Percentiles rank a stretch among this genome's conserved stretches.
Evolutionary conservation across 1,139 yeast genomes (phyloP).

Genomic region (Lodderomyces theae): DNA sequence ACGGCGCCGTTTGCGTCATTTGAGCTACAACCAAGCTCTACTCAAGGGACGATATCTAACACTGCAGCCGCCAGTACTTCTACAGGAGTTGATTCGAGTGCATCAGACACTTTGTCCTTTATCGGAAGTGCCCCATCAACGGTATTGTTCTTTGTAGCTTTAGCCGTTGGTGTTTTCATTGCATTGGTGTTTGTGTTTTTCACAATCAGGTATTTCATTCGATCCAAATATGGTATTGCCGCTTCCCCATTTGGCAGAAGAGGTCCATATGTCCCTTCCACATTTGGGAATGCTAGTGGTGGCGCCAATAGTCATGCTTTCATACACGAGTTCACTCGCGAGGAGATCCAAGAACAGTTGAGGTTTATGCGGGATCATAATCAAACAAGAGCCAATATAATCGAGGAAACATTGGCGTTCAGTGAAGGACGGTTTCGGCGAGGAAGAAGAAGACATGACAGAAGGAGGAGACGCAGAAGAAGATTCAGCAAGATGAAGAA

Average conservation of each 20-base stretch:
- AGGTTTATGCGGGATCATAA: constrained; percentile 34
- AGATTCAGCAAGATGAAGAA: constrained; percentile 49
- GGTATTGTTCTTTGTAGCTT: constrained; percentile 58
- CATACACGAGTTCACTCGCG: constrained; percentile 12
- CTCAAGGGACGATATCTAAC: neutral
- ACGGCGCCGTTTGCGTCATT: neutral
- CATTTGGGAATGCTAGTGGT: neutral
- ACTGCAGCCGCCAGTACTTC: neutral
- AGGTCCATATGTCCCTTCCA: constrained; percentile 11
- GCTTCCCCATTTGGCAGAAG: constrained; percentile 31
- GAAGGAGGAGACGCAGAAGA: constrained; percentile 35
- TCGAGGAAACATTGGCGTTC: constrained; percentile 25
- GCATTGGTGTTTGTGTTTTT: constrained; percentile 56
- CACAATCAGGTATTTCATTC: constrained; percentile 55
- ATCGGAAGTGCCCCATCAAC: constrained; percentile 54
- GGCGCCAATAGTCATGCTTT: constrained; percentile 9
- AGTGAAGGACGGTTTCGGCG: constrained; percentile 22
- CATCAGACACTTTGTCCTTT: constrained; percentile 6
- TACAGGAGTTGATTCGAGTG: neutral
- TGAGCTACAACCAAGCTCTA: neutral
- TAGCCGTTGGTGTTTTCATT: constrained; percentile 59
- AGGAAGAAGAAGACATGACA: constrained; percentile 17
- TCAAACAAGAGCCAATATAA: constrained; percentile 29
- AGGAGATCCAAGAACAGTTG: constrained; percentile 36
- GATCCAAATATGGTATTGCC: constrained; percentile 56